Conservation (phyloP, 2,329 filamentous ascomycete species). For the Diaporthe vaccinii region DNA sequence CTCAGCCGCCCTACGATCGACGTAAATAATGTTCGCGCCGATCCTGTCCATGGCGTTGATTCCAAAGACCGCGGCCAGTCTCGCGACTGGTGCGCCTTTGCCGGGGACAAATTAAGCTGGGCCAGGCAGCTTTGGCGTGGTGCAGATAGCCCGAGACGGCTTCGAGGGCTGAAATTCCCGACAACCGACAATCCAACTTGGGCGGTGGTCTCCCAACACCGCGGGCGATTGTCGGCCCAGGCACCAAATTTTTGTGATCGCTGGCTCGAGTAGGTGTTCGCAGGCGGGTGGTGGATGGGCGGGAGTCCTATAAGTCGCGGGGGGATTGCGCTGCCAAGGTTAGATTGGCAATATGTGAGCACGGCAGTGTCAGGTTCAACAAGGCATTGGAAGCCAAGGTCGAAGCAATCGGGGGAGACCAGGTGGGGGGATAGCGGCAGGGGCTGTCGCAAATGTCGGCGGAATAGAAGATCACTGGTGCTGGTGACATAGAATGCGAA, state of each 20-base stretch:
- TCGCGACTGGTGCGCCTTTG: slow-evolving; percentile 71
- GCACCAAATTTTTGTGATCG: slow-evolving; percentile 37
- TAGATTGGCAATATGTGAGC: slow-evolving; percentile 9
- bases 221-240: slow-evolving; percentile 41
- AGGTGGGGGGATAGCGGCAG: slow-evolving; percentile 19
- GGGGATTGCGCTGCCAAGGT: slow-evolving; percentile 23
- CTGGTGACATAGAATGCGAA: slow-evolving; percentile 38
- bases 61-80: slow-evolving; percentile 69
- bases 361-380: slow-evolving; percentile 29
- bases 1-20: slow-evolving; percentile 66
- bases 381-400: slow-evolving; percentile 31
- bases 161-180: slow-evolving; percentile 42
- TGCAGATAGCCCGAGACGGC: slow-evolving; percentile 33
- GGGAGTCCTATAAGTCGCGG: slow-evolving; percentile 28
- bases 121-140: slow-evolving; percentile 35
- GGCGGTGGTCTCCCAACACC: slow-evolving; percentile 41
- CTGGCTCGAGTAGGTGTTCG: slow-evolving; percentile 17
- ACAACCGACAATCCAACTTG: slow-evolving; percentile 41
- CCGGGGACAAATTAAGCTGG: slow-evolving; percentile 51
- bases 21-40: slow-evolving; percentile 71
- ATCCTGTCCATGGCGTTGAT: slow-evolving; percentile 68
- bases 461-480: slow-evolving; percentile 34
- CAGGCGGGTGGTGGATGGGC: slow-evolving; percentile 23
- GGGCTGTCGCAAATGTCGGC: slow-evolving; percentile 36
- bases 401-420: slow-evolving; percentile 31